Evolutionary conservation across 306 rosid species (phyloP).

Genomic region (Acmispon strigosus): DNA sequence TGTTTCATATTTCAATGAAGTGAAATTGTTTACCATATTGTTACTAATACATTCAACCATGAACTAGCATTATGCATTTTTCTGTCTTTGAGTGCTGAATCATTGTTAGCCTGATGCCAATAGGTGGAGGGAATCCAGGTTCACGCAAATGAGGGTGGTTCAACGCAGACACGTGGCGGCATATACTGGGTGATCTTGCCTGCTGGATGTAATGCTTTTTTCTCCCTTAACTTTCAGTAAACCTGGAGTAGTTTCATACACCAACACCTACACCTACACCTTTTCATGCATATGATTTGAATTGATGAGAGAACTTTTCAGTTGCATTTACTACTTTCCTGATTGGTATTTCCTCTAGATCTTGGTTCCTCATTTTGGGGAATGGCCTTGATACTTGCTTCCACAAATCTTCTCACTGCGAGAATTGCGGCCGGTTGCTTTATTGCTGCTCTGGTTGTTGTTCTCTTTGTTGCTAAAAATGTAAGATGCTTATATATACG

Average conservation of each 20-base stretch:
- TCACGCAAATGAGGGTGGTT: slow-evolving; percentile 87
- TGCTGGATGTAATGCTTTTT: slow-evolving; percentile 79
- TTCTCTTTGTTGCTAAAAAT: slow-evolving; percentile 84
- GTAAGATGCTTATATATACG: slow-evolving; percentile 40
- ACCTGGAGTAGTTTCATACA: neutral
- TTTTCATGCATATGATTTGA: neutral
- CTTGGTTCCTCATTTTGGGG: slow-evolving; percentile 99
- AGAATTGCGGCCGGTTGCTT: slow-evolving; percentile 95
- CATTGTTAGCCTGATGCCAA: slow-evolving; percentile 22
- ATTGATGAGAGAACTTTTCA: slow-evolving; percentile 7
- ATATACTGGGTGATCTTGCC: slow-evolving; percentile 89
- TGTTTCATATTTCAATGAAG: neutral
- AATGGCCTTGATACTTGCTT: slow-evolving; percentile 86
- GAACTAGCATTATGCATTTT: slow-evolving; percentile 4
- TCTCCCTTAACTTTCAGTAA: slow-evolving; percentile 10
- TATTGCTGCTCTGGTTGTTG: slow-evolving; percentile 63
- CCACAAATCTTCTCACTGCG: slow-evolving; percentile 73
- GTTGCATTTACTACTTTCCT: slow-evolving; percentile 21
- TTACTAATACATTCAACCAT: neutral
- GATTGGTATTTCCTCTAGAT: slow-evolving; percentile 45
- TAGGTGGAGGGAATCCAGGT: slow-evolving; percentile 94
- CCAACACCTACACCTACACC: neutral
- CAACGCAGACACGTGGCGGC: slow-evolving; percentile 91
- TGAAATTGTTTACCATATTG: neutral
- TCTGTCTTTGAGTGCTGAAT: slow-evolving; percentile 12